Base-by-base conservation (phyloP, 2,329 filamentous ascomycete species). In the Neopestalotiopsis clavispora region DNA sequence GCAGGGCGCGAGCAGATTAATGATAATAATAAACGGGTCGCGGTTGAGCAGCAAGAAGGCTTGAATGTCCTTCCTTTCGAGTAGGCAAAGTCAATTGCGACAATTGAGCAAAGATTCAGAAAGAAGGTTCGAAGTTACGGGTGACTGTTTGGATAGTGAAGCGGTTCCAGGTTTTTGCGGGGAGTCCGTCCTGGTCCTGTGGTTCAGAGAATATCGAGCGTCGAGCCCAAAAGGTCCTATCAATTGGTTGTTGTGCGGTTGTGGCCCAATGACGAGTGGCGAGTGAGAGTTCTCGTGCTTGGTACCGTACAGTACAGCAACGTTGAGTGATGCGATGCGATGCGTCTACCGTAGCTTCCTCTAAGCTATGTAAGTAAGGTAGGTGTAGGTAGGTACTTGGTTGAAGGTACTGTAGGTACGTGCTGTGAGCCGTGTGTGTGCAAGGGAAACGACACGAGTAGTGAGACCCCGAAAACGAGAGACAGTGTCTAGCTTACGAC, bases 401-500 rank as follows among this genome's bases (percentile, higher is more conserved):
- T 9, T 52, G 20, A 17, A 23, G 45, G 42, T 49, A 49, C 13
- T 49, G 42, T 49, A 42, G 40, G 42, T 49, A 56, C 14, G 62
- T 17, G 30, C 30, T 14, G 42, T 32, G 34, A 3, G 28, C 64
- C 13, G 32, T 28, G 30, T 42, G 12, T 28, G 30, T 42, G 12
- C 12, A 32, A 34, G 32, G 38, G 20, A 42, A 13, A 13, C 45
- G 52, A 66, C 45, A 57, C 52, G 32, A 57, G 32, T 14, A n/a
- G 34, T 38, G 10, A 38, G 23, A 66, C 42, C 14, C n/a, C 14
- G 14, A 34, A 66, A 56, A 66, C 28, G 64, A 60, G 65, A 60
- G 65, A 67, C 57, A 60, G 7, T 59, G 65, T 67, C 57, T 56
- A 38, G 40, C 52, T 52, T 63, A 57, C 58, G 45, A 63, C 60